Conservation (phyloP, 2,329 filamentous ascomycete species). For the Aspergillus versicolor region DNA sequence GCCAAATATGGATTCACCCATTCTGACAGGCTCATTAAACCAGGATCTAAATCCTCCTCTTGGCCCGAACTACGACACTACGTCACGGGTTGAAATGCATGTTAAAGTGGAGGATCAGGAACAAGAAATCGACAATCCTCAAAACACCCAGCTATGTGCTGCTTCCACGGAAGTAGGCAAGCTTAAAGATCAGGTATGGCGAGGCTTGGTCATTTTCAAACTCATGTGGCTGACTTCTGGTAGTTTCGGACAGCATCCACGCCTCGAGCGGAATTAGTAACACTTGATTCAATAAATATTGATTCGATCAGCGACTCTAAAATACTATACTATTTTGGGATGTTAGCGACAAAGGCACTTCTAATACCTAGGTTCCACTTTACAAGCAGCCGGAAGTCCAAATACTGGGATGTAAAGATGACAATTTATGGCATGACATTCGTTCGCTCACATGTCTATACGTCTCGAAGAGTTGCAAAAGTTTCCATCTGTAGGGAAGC, state of each 20-base stretch:
- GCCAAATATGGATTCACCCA: background rate
- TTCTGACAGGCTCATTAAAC: background rate
- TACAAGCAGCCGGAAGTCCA: slow-evolving; percentile 10
- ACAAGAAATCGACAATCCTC: background rate
- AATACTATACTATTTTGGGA: slow-evolving; percentile 34
- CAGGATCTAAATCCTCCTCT: background rate
- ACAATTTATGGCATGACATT: slow-evolving; percentile 31
- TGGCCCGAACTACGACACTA: background rate
- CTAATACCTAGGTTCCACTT: slow-evolving; percentile 28
- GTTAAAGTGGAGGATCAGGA: background rate
- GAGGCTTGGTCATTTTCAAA: background rate
- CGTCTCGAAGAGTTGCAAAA: slow-evolving; percentile 21
- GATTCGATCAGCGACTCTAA: slow-evolving; percentile 16
- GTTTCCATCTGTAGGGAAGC: slow-evolving; percentile 28
- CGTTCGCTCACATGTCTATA: slow-evolving; percentile 9
- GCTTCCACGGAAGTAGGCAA: background rate
- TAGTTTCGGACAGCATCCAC: background rate
- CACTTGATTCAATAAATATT: slow-evolving; percentile 9
- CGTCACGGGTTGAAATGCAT: background rate
- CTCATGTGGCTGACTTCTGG: background rate
- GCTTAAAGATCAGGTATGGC: background rate
- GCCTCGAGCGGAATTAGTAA: background rate
- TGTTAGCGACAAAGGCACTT: slow-evolving; percentile 25
- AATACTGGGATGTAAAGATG: slow-evolving; percentile 27
- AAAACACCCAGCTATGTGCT: background rate